Conservation (phyloP, 1,284 basidiomycete genomes). For the Tilletia walkeri region DNA sequence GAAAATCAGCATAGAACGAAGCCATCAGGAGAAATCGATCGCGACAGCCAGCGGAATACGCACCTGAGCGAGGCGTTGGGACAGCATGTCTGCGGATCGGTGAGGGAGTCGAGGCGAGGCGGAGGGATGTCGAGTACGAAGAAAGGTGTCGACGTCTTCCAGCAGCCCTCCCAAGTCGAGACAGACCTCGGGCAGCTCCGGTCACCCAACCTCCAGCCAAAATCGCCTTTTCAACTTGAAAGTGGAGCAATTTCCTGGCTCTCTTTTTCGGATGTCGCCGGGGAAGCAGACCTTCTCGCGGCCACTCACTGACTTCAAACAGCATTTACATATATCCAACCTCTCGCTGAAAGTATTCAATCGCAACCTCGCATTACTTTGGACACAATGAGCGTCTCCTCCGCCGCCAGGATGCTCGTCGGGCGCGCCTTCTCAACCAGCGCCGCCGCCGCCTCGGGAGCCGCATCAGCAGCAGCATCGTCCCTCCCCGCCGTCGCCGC, state of each 20-base stretch:
- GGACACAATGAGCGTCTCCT: background rate
- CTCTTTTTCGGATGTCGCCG: too few relatives aligned
- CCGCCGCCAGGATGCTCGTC: constrained; percentile 2
- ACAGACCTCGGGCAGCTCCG: background rate
- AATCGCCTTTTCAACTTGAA: background rate
- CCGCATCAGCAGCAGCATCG: background rate
- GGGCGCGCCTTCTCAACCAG: constrained; percentile 5
- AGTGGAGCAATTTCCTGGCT: too few relatives aligned
- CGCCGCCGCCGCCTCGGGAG: constrained; percentile 4
- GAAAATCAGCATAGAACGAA: background rate
- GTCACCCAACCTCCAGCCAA: background rate
- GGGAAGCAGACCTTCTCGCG: too few relatives aligned
- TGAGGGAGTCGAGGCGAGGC: background rate
- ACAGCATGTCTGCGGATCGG: constrained; percentile 2
- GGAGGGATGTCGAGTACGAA: background rate
- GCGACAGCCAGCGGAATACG: background rate
- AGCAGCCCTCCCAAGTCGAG: background rate
- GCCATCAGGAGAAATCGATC: background rate
- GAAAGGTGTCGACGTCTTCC: background rate
- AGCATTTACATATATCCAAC: too few relatives aligned
- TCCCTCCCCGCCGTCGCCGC: constrained; percentile 17
- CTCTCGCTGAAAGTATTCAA: too few relatives aligned
- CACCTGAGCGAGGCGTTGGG: constrained; percentile 13
- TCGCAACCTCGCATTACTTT: background rate
- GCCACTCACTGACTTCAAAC: too few relatives aligned